Conservation (phyloP, 2,329 filamentous ascomycete species). For the Fusarium continuum region DNA sequence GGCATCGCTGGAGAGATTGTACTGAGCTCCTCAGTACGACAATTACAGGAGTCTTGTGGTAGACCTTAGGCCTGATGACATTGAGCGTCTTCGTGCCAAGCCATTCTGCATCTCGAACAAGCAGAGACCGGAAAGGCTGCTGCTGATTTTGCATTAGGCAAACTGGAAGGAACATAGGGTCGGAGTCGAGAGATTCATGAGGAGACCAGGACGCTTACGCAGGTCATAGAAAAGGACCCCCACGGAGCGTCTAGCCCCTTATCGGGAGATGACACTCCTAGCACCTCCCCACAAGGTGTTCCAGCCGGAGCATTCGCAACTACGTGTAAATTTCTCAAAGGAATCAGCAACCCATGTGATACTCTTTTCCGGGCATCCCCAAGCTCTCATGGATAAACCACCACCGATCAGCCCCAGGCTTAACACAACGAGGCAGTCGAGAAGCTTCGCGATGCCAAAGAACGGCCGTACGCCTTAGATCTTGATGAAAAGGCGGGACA, state of each 20-base stretch:
- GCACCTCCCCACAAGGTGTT: not conserved
- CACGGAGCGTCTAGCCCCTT: too few relatives aligned
- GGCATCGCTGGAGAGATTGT: too few relatives aligned
- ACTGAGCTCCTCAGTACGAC: too few relatives aligned
- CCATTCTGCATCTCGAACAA: not conserved
- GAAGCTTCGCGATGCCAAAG: not conserved
- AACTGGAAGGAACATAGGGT: not conserved
- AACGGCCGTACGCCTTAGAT: not conserved
- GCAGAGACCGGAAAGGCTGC: not conserved
- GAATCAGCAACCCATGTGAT: not conserved
- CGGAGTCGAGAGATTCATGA: not conserved
- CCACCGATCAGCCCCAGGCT: fast-evolving
- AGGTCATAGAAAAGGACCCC: not conserved
- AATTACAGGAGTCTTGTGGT: not conserved
- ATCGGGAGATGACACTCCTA: not conserved
- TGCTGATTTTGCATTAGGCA: not conserved
- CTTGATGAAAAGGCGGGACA: not conserved
- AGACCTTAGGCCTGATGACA: fast-evolving
- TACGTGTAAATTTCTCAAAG: not conserved
- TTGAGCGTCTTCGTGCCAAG: not conserved
- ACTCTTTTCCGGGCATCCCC: not conserved
- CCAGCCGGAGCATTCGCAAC: not conserved
- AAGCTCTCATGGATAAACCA: fast-evolving
- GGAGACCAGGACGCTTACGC: not conserved
- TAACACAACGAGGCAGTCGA: not conserved